Evolutionary conservation across 2,329 filamentous ascomycete species (phyloP).

Genomic region (Colletotrichum zoysiae): DNA sequence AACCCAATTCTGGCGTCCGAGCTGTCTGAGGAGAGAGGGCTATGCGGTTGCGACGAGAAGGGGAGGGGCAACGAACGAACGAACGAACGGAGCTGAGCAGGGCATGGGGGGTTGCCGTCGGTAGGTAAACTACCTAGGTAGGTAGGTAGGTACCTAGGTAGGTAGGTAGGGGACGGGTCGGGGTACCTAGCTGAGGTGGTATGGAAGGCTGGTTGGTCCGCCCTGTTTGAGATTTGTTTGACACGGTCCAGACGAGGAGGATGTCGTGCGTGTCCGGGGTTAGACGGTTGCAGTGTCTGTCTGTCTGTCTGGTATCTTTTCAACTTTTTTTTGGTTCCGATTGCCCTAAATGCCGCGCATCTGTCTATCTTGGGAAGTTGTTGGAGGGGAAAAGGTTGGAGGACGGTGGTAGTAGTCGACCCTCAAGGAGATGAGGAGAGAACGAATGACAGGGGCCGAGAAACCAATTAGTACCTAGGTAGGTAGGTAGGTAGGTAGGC

Average conservation of each 20-base stretch:
- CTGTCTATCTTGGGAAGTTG: neutral
- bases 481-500: neutral
- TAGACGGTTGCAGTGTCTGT: constrained; percentile 21
- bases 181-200: constrained; percentile 12
- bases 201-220: constrained; percentile 25
- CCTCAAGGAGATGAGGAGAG: constrained; percentile 26
- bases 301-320: neutral
- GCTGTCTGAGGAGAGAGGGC: constrained; percentile 42
- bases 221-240: constrained; percentile 42
- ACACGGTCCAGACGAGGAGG: constrained; percentile 39
- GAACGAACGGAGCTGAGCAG: neutral
- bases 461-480: neutral
- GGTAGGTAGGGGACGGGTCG: neutral
- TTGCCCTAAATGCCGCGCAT: constrained; percentile 7
- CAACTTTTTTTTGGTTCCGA: neutral
- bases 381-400: neutral
- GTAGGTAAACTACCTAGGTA: no score
- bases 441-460: constrained; percentile 36
- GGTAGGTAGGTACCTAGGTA: neutral
- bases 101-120: constrained; percentile 13
- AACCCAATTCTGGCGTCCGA: constrained; percentile 41
- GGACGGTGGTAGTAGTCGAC: constrained; percentile 1
- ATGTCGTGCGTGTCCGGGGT: constrained; percentile 34
- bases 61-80: constrained; percentile 11
- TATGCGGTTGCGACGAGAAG: constrained; percentile 32